phyloP scores from a whole-genome alignment of 129 eudicot species.

The Oenanthe sinensis region DNA sequence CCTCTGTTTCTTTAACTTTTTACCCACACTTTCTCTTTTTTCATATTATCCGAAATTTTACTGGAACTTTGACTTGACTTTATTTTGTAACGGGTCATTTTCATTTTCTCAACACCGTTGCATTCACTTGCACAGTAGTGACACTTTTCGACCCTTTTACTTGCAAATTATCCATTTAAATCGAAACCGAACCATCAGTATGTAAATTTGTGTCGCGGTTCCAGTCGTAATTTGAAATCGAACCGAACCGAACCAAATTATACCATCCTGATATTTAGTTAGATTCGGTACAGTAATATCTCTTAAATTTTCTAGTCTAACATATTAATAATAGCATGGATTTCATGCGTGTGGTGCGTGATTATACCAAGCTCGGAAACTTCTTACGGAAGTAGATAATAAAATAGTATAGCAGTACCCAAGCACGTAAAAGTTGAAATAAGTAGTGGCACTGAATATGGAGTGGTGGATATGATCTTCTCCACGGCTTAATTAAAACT shows the following conservation, averaged over 20 bases:
- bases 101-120: neutral
- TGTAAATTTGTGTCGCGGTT: no score
- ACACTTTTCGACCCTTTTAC: no score
- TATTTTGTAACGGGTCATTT: neutral
- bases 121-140: no score
- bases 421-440: neutral
- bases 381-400: neutral
- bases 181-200: no score
- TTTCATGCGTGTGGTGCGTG: neutral
- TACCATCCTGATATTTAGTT: no score
- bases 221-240: no score
- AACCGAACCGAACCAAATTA: no score
- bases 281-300: neutral
- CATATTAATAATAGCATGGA: neutral
- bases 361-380: neutral
- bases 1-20: conserved; percentile 4
- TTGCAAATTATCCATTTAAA: no score
- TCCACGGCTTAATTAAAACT: conserved; percentile 3
- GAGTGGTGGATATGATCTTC: neutral
- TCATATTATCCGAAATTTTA: neutral
- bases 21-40: neutral
- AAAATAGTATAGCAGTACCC: conserved; percentile 1
- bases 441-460: neutral
- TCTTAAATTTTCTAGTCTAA: no score
- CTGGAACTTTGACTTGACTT: neutral